Percentiles rank a stretch among this genome's conserved stretches.
Evolutionary conservation across 805 yeast species (phyloP).

Genomic region (Metschnikowia amazonensis): DNA sequence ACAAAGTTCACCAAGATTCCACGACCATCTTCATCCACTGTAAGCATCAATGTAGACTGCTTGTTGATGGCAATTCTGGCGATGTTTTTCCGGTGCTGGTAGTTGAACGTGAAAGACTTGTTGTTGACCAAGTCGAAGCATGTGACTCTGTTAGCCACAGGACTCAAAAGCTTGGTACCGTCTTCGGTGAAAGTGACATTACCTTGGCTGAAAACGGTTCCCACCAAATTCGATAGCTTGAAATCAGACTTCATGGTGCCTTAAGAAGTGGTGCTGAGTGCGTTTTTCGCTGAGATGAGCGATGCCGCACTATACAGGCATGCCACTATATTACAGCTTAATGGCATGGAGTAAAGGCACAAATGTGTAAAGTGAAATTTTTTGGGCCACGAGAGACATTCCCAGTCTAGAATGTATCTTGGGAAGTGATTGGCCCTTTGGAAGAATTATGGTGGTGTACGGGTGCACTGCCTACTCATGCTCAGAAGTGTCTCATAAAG

Average conservation of each 20-base stretch:
- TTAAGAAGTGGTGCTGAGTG: background rate
- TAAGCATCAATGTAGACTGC: slow-evolving; percentile 72
- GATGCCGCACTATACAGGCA: slow-evolving; percentile 10
- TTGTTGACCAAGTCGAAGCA: slow-evolving; percentile 83
- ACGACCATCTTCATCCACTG: slow-evolving; percentile 89
- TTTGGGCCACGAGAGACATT: background rate
- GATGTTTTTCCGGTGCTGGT: slow-evolving; percentile 87
- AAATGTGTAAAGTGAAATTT: background rate
- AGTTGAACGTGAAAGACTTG: slow-evolving; percentile 82
- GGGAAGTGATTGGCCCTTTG: background rate
- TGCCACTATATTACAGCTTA: background rate
- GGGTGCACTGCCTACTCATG: background rate
- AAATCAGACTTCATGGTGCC: slow-evolving; percentile 77
- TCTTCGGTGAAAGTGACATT: slow-evolving; percentile 81
- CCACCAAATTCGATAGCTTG: slow-evolving; percentile 80
- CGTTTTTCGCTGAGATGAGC: slow-evolving; percentile 17
- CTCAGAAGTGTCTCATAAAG: background rate
- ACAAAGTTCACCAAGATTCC: slow-evolving; percentile 86
- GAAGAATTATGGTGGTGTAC: background rate
- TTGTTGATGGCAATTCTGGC: slow-evolving; percentile 75
- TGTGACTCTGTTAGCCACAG: slow-evolving; percentile 91
- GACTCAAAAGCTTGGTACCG: slow-evolving; percentile 78
- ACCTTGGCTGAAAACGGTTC: slow-evolving; percentile 94
- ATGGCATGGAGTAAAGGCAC: background rate
- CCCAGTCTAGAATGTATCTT: background rate